A percentile compares a stretch with the other conserved stretches of the same genome.
These are phyloP conservation scores for Penicillium steckii DNA, from an alignment of 495 filamentous ascomycete species.

Conservation along the genomic window DNA sequence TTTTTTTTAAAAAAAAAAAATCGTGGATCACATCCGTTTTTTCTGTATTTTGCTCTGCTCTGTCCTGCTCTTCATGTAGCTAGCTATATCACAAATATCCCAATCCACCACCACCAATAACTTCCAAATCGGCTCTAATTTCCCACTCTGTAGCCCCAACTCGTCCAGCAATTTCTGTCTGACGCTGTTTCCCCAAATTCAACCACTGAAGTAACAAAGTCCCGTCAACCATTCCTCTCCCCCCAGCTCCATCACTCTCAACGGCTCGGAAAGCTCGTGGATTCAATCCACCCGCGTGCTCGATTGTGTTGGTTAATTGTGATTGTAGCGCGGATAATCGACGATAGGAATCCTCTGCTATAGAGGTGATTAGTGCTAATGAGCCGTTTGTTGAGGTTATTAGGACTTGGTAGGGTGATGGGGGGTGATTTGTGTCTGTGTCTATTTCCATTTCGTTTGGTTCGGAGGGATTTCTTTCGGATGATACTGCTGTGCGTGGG, in stretches of 20 bases:
- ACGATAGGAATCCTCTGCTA: constrained; percentile 79
- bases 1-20: constrained; percentile 9
- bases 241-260: constrained; percentile 46
- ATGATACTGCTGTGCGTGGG: constrained; percentile 57
- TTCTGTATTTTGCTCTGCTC: too few species aligned
- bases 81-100: constrained; percentile 50
- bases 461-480: constrained; percentile 4
- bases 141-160: constrained; percentile 59
- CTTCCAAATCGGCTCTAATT: constrained; percentile 58
- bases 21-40: too few species aligned
- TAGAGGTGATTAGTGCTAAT: constrained; percentile 71
- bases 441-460: constrained; percentile 33
- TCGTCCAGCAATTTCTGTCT: constrained; percentile 66
- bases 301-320: constrained; percentile 72
- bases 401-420: constrained; percentile 56
- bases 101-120: constrained; percentile 59
- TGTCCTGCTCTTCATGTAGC: too few species aligned
- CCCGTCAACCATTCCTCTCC: constrained; percentile 63
- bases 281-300: constrained; percentile 77
- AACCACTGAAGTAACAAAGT: constrained; percentile 61
- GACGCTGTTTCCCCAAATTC: constrained; percentile 64
- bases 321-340: constrained; percentile 78
- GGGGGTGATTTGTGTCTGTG: constrained; percentile 19
- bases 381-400: constrained; percentile 70
- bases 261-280: constrained; percentile 69